These are phyloP conservation scores for Paraconiothyrium brasiliense DNA, from an alignment of 2,329 filamentous ascomycete species.

Conservation along the genomic window DNA sequence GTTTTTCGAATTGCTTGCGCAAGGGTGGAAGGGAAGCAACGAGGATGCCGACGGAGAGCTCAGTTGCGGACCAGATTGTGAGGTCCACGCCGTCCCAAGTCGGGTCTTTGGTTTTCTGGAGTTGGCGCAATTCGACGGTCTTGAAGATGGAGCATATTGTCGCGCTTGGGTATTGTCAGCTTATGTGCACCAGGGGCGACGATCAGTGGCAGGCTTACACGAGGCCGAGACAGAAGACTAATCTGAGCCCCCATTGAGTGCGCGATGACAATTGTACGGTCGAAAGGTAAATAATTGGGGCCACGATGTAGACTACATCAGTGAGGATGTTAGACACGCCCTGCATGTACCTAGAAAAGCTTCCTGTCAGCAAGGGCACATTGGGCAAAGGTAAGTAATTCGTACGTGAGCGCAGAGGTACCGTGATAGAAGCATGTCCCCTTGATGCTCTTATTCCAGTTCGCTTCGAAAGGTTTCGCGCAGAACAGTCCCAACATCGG, in stretches of 20 bases:
- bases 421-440: constrained; percentile 35
- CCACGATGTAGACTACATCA: constrained; percentile 38
- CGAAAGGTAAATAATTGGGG: constrained; percentile 38
- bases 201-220: constrained; percentile 24
- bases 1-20: constrained; percentile 36
- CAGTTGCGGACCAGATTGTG: constrained; percentile 34
- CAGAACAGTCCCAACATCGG: constrained; percentile 33
- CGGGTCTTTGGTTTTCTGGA: constrained; percentile 33
- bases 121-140: constrained; percentile 30
- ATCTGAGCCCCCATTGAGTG: constrained; percentile 36
- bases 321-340: constrained; percentile 39
- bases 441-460: constrained; percentile 34
- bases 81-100: constrained; percentile 38
- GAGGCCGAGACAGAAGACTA: constrained; percentile 40
- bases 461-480: constrained; percentile 35
- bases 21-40: constrained; percentile 36
- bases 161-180: constrained; percentile 20
- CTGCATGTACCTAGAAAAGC: constrained; percentile 17
- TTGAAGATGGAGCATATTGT: constrained; percentile 38
- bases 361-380: neutral
- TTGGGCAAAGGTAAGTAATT: neutral
- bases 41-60: constrained; percentile 37
- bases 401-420: constrained; percentile 25
- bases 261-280: constrained; percentile 34
- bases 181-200: neutral